phyloP scores from a whole-genome alignment of 139 green algal species.

The Chlamydomonas incerta region DNA sequence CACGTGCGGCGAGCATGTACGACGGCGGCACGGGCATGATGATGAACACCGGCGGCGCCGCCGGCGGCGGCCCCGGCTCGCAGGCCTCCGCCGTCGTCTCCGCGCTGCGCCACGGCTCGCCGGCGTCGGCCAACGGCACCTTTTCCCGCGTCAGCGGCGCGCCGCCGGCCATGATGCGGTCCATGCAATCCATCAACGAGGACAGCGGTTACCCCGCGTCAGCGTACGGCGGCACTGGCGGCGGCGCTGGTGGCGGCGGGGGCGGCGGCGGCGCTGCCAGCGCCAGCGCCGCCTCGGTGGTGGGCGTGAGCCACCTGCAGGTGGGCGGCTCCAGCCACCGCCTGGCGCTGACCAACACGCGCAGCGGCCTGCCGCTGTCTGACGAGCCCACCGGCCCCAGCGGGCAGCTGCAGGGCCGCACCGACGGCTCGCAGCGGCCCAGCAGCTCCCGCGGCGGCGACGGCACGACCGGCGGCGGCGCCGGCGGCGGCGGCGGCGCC shows the following conservation, averaged over 20 bases:
- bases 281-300: not conserved
- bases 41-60: too few species aligned
- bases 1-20: not conserved
- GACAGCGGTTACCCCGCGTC: not conserved
- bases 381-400: not conserved
- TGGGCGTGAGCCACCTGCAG: too few species aligned
- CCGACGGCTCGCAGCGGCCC: too few species aligned
- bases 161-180: not conserved
- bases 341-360: constrained; percentile 11
- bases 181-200: constrained; percentile 24
- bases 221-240: too few species aligned
- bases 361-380: not conserved
- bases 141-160: not conserved
- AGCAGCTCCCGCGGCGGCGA: too few species aligned
- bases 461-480: too few species aligned
- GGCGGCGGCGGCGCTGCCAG: not conserved
- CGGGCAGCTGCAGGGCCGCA: not conserved
- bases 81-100: not conserved
- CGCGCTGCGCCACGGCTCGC: not conserved
- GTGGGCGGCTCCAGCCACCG: constrained; percentile 25
- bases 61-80: not conserved
- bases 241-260: too few species aligned
- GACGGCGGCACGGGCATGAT: not conserved
- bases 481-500: too few species aligned
- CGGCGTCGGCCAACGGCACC: not conserved